Percentiles rank a stretch among this genome's conserved stretches.
These are phyloP conservation scores for Aphanomyces stellatus DNA, from an alignment of 352 stramenopile species.

Conservation along the genomic window DNA sequence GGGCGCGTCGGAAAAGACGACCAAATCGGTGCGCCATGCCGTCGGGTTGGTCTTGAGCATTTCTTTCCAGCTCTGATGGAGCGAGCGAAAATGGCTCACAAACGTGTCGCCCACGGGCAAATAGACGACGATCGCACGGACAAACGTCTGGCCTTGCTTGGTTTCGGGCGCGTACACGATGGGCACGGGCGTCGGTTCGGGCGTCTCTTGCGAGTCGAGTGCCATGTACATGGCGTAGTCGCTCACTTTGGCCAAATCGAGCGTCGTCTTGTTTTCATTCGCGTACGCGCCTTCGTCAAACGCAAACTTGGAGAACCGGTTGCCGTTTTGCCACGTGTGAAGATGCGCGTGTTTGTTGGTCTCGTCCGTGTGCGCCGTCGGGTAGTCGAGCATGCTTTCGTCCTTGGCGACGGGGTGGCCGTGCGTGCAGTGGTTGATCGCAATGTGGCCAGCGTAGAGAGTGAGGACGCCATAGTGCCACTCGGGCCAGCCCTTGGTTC, in stretches of 20 bases:
- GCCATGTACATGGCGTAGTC: slow-evolving; percentile 19
- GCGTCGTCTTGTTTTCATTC: background rate
- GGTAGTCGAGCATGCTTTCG: slow-evolving; percentile 4
- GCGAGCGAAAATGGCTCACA: background rate
- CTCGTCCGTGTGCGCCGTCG: background rate
- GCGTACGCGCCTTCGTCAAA: background rate
- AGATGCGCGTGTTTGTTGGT: background rate
- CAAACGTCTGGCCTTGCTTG: background rate
- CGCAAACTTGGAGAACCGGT: background rate
- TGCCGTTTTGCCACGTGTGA: slow-evolving; percentile 1
- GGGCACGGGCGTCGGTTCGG: background rate
- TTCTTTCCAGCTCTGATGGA: slow-evolving; percentile 4
- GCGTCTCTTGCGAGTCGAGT: background rate
- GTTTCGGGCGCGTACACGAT: background rate
- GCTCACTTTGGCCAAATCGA: background rate
- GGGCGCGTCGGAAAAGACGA: background rate
- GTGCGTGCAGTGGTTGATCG: slow-evolving; percentile 10
- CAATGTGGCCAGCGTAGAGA: slow-evolving; percentile 3
- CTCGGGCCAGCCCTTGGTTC: background rate
- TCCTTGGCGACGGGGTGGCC: background rate
- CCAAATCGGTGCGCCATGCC: background rate
- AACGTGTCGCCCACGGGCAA: background rate
- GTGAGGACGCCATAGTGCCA: slow-evolving; percentile 14
- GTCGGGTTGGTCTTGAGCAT: background rate
- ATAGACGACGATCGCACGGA: background rate